Conservation (phyloP, 2,329 filamentous ascomycete genomes). For the Scopulariopsis brevicaulis region DNA sequence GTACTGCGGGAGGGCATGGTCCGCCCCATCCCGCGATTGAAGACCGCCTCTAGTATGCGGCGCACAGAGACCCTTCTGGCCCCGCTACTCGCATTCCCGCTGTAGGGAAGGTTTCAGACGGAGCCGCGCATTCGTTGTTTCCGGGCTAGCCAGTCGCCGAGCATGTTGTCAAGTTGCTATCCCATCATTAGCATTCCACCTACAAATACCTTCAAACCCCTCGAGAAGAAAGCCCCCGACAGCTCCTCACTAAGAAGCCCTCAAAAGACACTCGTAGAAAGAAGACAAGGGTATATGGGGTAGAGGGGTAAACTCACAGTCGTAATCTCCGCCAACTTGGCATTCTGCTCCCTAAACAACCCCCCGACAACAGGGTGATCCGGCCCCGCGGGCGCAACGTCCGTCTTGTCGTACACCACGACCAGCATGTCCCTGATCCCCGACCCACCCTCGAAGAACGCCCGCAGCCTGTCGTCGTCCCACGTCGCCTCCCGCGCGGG, state of each 20-base stretch:
- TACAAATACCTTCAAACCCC: not conserved
- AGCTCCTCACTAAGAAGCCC: too few relatives aligned
- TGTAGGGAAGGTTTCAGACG: too few relatives aligned
- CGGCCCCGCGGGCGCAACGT: conserved; percentile 64
- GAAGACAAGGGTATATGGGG: not conserved
- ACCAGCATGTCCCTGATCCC: conserved; percentile 84
- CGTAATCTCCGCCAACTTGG: conserved; percentile 76
- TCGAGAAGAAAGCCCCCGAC: not conserved
- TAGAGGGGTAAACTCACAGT: conserved; percentile 37
- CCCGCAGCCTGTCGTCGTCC: conserved; percentile 76
- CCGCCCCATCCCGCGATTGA: not conserved
- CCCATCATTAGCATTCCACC: not conserved
- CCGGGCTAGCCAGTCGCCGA: conserved; percentile 69
- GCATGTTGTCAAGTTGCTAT: conserved; percentile 76
- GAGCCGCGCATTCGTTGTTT: conserved; percentile 50
- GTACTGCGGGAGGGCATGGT: not conserved
- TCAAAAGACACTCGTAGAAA: too few relatives aligned
- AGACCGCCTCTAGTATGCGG: not conserved
- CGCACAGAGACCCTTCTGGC: too few relatives aligned
- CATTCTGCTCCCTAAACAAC: conserved; percentile 79
- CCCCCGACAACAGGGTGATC: conserved; percentile 76
- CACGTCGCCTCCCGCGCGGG: conserved; percentile 41
- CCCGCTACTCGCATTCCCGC: too few relatives aligned
- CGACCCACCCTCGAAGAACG: conserved; percentile 76
- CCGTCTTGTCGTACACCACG: conserved; percentile 86